These are phyloP conservation scores for Amylocarpus encephaloides DNA, from an alignment of 2,329 filamentous ascomycete genomes.

Conservation along the genomic window DNA sequence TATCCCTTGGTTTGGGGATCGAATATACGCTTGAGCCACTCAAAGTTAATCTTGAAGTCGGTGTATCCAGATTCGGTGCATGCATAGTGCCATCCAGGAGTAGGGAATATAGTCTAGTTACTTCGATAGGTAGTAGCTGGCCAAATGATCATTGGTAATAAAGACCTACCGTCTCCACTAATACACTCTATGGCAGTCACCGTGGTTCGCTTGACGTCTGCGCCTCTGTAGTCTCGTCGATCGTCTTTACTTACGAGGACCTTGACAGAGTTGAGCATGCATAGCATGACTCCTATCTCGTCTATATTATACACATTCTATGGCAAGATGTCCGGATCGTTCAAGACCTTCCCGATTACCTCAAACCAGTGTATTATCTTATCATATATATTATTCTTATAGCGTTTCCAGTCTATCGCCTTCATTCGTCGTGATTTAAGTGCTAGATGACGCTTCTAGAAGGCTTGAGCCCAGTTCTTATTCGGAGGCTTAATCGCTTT, in stretches of 20 bases:
- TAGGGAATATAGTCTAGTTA: background rate
- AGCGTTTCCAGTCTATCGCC: background rate
- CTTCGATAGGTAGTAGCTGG: too few species aligned
- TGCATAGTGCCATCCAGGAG: background rate
- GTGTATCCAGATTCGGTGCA: constrained; percentile 2
- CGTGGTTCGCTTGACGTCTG: background rate
- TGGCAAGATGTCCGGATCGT: background rate
- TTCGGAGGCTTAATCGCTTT: background rate
- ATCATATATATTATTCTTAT: constrained; percentile 24
- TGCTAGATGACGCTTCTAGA: background rate
- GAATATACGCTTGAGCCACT: constrained; percentile 1
- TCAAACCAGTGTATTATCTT: constrained; percentile 28
- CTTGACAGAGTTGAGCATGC: constrained; percentile 27
- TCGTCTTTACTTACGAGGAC: constrained; percentile 25
- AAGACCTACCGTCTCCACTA: too few species aligned
- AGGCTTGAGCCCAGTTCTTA: too few species aligned
- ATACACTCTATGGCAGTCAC: background rate
- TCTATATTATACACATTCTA: too few species aligned
- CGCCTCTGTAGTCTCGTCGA: background rate
- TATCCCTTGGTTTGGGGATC: background rate
- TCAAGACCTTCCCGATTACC: constrained; percentile 8
- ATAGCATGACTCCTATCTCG: constrained; percentile 33
- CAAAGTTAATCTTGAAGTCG: background rate
- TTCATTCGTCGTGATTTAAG: background rate
- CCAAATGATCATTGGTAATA: too few species aligned